Conservation (phyloP, 805 yeast species). For the Grigorovia transvaalensis region DNA sequence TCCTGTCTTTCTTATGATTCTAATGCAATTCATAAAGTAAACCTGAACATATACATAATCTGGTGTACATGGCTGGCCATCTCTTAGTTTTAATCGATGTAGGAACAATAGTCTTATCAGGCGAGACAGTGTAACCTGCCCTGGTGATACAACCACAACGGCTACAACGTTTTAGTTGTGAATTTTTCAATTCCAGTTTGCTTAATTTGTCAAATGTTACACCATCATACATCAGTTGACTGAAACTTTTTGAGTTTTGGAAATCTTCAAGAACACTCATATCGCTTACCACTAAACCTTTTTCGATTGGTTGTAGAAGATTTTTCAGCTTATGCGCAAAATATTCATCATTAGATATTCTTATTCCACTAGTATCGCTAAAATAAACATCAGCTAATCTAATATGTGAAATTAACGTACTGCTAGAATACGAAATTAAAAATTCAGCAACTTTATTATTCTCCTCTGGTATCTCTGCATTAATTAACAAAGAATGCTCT, state of each 20-base stretch:
- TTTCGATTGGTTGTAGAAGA: constrained; percentile 28
- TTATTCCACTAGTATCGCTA: constrained; percentile 23
- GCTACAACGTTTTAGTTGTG: constrained; percentile 36
- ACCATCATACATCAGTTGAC: constrained; percentile 27
- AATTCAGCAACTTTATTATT: constrained; percentile 23
- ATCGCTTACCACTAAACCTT: constrained; percentile 42
- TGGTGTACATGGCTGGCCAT: constrained; percentile 29
- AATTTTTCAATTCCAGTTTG: constrained; percentile 11
- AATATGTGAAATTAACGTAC: constrained; percentile 21
- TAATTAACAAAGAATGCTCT: constrained; percentile 39
- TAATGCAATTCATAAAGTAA: constrained; percentile 20
- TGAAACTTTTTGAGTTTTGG: constrained; percentile 27
- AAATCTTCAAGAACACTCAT: constrained; percentile 37
- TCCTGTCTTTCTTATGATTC: background rate
- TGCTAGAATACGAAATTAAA: constrained; percentile 19
- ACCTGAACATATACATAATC: constrained; percentile 29
- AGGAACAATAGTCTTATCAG: constrained; percentile 27
- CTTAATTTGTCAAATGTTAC: constrained; percentile 25
- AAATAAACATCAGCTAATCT: constrained; percentile 25
- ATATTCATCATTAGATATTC: constrained; percentile 24
- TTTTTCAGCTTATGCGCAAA: constrained; percentile 24
- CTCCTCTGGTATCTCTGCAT: constrained; percentile 48
- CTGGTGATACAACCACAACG: constrained; percentile 43
- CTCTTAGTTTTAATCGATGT: constrained; percentile 27
- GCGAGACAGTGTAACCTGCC: constrained; percentile 26